Base-by-base conservation (phyloP, 805 yeast genomes). In the Komagataella pseudopastoris region DNA sequence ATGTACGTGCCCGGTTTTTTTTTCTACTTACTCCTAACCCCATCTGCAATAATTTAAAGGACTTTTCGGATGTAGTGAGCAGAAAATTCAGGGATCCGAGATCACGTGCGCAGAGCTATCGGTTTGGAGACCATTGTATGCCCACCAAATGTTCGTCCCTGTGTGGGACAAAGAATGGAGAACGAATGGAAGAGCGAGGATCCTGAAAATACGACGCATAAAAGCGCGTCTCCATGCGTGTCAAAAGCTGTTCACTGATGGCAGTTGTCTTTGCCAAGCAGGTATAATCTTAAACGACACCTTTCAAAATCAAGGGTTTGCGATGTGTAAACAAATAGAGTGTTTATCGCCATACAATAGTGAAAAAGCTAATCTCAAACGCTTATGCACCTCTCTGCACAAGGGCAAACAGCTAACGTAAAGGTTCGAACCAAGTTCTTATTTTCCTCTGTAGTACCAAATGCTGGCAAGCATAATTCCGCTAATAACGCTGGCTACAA, bases 401-500 rank as follows among this genome's bases (percentile, higher is more conserved):
- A 30, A 8, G 3, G 6, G 39, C n/a, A 30, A 30, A 30, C 14
- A 30, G 14, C 10, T 10, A 30, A 14, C n/a, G 39, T 30, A 2
- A 14, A 8, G 6, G 20, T 2, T 20, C 20, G 20, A 20, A 20
- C 4, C 20, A 20, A 4, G 20, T 20, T 20, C 20, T 20, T 10
- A 30, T 8, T 8, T 30, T 2, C 72, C 73, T 51, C 81, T 76
- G 66, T 86, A 75, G 36, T 84, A 74, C 75, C 89, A 82, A 6
- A 83, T 69, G 0, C 88, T 73, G 1, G 80, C 75, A 0, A 84
- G 60, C 0, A 83, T 71, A 71, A 85, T 71, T 48, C 86, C 77
- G 0, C 85, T 81, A 14, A 85, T 68, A 0, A 89, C 86, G 0
- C 89, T 80, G 1, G 87, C 82, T 0, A 85, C 83, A 52, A 86